Base-by-base conservation (phyloP, 192 early-diverging fungal genomes). In the Kappamyces sp. region DNA sequence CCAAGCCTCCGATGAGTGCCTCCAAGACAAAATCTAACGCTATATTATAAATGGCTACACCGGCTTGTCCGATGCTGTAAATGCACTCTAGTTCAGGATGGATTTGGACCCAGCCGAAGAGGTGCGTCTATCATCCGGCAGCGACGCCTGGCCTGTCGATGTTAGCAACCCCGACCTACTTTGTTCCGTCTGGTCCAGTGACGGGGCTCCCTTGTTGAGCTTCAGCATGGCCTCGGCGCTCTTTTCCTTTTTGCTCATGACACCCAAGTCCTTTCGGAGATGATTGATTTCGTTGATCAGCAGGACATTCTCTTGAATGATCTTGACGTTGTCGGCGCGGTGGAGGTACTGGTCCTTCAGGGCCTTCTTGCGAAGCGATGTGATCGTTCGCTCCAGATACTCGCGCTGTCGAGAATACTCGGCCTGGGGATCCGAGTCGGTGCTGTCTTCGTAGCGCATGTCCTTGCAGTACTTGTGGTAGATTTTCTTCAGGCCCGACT, bases 241-340 rank as follows among this genome's bases (percentile, higher is more conserved):
- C 58, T 72, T 71, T 60, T 76, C 74, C 55, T 68, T 68, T 41
- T 64, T 60, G 45, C 67, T 47, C 5, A 65, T 47, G 36, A 14
- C 51, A 33, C 61, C 65, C 42, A 80, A 53, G 54, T 82, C 80
- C 29, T 64, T 61, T 41, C 80, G 55, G 29, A 82, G 65, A 59
- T 70, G 62, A 50, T 82, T 82, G 63, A 82, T 82, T 53, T 82
- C 80, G 42, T 66, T 78, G 47, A 82, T 80, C 47, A 82, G 63
- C 9, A 68, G 54, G 6, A 78, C 80, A 49, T 80, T 82, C 60
- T 82, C 77, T 43, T 67, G 54, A 77, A 82, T 80, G 46, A 80
- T 77, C 40, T 68, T 49, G 32, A 82, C 75, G 61, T 82, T 80
- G 49, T 82, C 80, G 9, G 66, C 48, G 7, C 74, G 53, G 54